Evolutionary conservation across 805 yeast species (phyloP).

Genomic region (Candida xiaguanensis): DNA sequence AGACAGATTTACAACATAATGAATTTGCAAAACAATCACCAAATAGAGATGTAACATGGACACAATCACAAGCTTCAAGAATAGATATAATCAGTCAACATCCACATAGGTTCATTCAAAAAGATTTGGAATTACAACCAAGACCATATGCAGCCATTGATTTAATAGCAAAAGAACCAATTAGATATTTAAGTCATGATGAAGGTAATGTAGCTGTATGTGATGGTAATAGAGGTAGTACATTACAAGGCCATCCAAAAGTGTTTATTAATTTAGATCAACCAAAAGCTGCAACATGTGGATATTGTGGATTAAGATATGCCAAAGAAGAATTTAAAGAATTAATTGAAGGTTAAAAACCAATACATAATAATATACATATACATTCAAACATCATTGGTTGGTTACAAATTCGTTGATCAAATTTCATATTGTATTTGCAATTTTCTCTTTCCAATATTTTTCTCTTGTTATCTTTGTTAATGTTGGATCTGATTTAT

Average conservation of each 20-base stretch:
- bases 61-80: slow-evolving; percentile 62
- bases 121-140: slow-evolving; percentile 66
- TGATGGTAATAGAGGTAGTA: slow-evolving; percentile 68
- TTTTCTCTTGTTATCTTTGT: no score
- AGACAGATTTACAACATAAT: slow-evolving; percentile 19
- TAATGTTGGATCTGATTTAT: slow-evolving; percentile 8
- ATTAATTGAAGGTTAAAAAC: slow-evolving; percentile 26
- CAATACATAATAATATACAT: neutral
- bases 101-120: slow-evolving; percentile 65
- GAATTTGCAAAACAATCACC: slow-evolving; percentile 63
- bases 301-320: slow-evolving; percentile 74
- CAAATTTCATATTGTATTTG: neutral
- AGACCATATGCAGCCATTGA: slow-evolving; percentile 82
- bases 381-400: neutral
- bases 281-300: slow-evolving; percentile 69
- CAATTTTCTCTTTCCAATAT: no score
- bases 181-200: slow-evolving; percentile 50
- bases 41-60: slow-evolving; percentile 69
- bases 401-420: no score
- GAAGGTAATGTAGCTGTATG: slow-evolving; percentile 69
- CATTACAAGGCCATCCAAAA: slow-evolving; percentile 80
- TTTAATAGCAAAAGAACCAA: slow-evolving; percentile 70
- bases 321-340: slow-evolving; percentile 50
- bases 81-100: slow-evolving; percentile 49
- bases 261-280: slow-evolving; percentile 77